A percentile compares a stretch with the other conserved stretches of the same genome.
phyloP scores from a whole-genome alignment of 148 eudicot genomes.

The Agrostemma githago region DNA sequence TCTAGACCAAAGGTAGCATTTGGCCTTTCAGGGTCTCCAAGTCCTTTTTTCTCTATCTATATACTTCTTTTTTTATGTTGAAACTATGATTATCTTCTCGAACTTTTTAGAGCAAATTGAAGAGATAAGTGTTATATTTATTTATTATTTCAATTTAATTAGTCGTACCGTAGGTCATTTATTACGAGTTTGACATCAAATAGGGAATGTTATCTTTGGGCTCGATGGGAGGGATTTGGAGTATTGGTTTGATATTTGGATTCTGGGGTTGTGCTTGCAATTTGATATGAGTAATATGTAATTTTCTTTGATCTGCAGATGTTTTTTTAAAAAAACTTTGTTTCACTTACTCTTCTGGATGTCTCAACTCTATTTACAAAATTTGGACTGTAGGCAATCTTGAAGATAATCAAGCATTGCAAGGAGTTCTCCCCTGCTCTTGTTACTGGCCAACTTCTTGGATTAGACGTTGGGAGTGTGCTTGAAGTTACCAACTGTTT shows the following conservation, averaged over 20 bases:
- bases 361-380: background rate
- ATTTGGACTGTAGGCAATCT: constrained; percentile 59
- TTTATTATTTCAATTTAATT: too few species aligned
- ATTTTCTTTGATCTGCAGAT: background rate
- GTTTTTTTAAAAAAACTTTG: background rate
- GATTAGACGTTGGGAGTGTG: constrained; percentile 95
- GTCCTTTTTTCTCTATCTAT: too few species aligned
- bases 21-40: too few species aligned
- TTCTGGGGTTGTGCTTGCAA: background rate
- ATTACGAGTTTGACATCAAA: too few species aligned
- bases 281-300: background rate
- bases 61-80: too few species aligned
- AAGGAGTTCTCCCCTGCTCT: constrained; percentile 87
- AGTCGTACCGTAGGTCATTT: too few species aligned
- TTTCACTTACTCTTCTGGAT: background rate
- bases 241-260: background rate
- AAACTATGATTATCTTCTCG: too few species aligned
- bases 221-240: too few species aligned
- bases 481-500: constrained; percentile 98
- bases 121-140: too few species aligned
- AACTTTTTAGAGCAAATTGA: too few species aligned
- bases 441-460: constrained; percentile 95
- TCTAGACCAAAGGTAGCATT: too few species aligned
- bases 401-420: constrained; percentile 95
- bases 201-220: too few species aligned